phyloP scores from a whole-genome alignment of 176 grass and related monocot species.

The Aegilops sharonensis region DNA sequence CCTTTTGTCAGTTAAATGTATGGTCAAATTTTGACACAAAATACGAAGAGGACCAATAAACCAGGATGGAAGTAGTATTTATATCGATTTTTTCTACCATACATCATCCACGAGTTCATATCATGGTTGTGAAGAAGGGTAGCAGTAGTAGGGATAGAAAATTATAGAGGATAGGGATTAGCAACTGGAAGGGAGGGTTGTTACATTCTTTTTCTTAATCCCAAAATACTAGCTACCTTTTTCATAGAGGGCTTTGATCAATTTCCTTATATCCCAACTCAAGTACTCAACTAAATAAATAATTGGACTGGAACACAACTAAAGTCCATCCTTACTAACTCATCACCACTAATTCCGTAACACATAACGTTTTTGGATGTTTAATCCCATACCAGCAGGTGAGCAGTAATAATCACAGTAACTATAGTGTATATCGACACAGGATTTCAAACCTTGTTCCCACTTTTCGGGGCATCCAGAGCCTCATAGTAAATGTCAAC shows the following conservation, averaged over 20 bases:
- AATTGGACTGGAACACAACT: neutral
- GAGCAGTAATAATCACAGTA: neutral
- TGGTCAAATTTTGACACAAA: too few species aligned
- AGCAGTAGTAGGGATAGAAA: neutral
- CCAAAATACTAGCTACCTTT: too few species aligned
- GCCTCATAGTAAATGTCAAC: slow-evolving; percentile 79
- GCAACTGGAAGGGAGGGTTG: neutral
- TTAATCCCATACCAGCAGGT: neutral
- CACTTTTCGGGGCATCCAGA: slow-evolving; percentile 68
- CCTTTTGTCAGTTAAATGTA: too few species aligned
- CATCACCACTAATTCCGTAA: too few species aligned
- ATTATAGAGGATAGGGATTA: neutral
- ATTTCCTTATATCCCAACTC: neutral
- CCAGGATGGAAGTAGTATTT: too few species aligned
- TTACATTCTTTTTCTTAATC: neutral
- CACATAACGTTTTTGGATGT: neutral
- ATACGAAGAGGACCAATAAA: too few species aligned
- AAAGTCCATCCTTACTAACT: neutral
- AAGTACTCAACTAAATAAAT: neutral
- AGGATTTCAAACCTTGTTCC: slow-evolving; percentile 49
- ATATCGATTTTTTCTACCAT: neutral
- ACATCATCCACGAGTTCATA: neutral
- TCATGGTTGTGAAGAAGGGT: neutral
- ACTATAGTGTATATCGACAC: neutral
- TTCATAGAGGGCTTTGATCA: neutral